A percentile compares a stretch with the other conserved stretches of the same genome.
phyloP scores from a whole-genome alignment of 306 rosid species.

The Canavalia ensiformis region DNA sequence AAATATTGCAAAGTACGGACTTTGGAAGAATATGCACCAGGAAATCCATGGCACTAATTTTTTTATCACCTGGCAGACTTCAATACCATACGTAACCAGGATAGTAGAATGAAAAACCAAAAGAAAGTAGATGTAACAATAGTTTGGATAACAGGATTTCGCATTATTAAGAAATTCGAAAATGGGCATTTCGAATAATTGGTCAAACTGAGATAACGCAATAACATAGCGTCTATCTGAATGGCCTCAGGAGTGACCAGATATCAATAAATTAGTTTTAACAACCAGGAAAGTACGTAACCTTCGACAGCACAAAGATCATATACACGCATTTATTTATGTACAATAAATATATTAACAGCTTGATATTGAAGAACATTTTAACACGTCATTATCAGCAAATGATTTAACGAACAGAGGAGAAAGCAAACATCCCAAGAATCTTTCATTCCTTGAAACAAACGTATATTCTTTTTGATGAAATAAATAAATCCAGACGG shows the following conservation, averaged over 20 bases:
- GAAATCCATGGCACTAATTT: neutral
- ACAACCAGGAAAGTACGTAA: conserved; percentile 31
- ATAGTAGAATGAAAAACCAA: neutral
- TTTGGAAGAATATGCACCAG: neutral
- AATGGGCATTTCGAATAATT: neutral
- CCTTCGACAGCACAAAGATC: conserved; percentile 13
- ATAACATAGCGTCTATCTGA: conserved; percentile 9
- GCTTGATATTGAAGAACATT: conserved; percentile 33
- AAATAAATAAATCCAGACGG: conserved; percentile 49
- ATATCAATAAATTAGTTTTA: conserved; percentile 31
- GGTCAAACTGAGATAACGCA: conserved; percentile 27
- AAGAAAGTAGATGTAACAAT: neutral
- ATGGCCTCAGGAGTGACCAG: conserved; percentile 25
- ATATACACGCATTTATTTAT: conserved; percentile 48
- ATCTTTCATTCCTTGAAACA: conserved; percentile 45
- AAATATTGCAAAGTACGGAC: neutral
- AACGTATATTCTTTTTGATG: conserved; percentile 33
- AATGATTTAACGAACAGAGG: conserved; percentile 38
- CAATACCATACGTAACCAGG: neutral
- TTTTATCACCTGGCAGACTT: neutral
- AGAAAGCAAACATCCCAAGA: conserved; percentile 50
- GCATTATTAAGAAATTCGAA: neutral
- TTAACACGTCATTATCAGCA: conserved; percentile 38
- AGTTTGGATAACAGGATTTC: neutral
- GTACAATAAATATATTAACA: conserved; percentile 46